phyloP scores from a whole-genome alignment of 106 monocot species.

The Apostasia ramifera region DNA sequence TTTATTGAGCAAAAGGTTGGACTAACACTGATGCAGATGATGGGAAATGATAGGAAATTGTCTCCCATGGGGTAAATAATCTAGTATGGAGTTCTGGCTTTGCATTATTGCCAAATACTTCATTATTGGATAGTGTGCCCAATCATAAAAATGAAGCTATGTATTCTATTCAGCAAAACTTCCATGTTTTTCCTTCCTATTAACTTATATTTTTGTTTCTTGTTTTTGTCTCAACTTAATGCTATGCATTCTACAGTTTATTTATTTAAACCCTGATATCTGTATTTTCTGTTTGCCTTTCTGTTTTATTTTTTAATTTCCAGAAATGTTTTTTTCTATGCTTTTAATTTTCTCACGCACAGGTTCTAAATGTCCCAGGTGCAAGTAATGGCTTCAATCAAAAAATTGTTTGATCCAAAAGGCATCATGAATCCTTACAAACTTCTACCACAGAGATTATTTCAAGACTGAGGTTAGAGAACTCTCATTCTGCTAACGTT shows the following conservation, averaged over 20 bases:
- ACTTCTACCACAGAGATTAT: slow-evolving; percentile 56
- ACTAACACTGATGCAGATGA: too few species aligned
- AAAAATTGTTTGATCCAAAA: slow-evolving; percentile 82
- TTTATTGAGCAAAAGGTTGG: not conserved
- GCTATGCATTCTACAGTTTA: too few species aligned
- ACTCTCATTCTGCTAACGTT: too few species aligned
- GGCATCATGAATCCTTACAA: slow-evolving; percentile 93
- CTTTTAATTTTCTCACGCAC: not conserved
- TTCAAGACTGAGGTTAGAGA: slow-evolving; percentile 18
- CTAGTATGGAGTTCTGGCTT: not conserved
- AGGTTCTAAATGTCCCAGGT: slow-evolving; percentile 35
- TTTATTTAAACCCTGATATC: too few species aligned
- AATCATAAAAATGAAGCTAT: not conserved
- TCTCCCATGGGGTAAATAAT: not conserved
- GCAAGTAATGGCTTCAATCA: slow-evolving; percentile 72
- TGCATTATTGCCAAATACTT: not conserved
- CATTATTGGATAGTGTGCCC: not conserved
- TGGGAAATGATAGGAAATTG: too few species aligned
- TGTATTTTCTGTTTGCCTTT: not conserved
- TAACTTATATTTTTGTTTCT: not conserved
- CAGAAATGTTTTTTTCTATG: not conserved
- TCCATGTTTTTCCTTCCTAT: not conserved
- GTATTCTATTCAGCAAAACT: too few species aligned
- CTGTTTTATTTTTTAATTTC: not conserved
- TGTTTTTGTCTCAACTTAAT: not conserved